A percentile compares a stretch with the other conserved stretches of the same genome.
phyloP scores from a whole-genome alignment of 768 basidiomycete genomes.

The Mycena amicta region DNA sequence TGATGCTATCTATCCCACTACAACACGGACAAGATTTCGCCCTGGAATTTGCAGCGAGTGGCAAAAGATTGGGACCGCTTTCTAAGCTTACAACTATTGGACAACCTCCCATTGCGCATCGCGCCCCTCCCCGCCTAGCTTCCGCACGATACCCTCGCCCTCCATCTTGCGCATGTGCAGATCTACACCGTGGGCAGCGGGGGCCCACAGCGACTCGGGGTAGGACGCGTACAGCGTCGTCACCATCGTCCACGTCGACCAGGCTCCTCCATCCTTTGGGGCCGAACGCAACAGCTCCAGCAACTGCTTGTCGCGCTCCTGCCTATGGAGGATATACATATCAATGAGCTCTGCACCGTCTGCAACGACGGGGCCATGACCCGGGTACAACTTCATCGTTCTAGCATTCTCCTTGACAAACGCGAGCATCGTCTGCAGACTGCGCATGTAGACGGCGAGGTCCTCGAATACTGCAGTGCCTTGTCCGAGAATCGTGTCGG shows the following conservation, averaged over 20 bases:
- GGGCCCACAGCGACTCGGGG: slow-evolving; percentile 68
- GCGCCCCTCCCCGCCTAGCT: slow-evolving; percentile 53
- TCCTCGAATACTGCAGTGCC: slow-evolving; percentile 91
- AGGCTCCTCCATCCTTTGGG: slow-evolving; percentile 23
- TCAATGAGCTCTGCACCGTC: slow-evolving; percentile 63
- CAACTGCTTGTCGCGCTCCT: slow-evolving; percentile 81
- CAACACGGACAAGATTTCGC: neutral
- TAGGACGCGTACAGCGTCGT: slow-evolving; percentile 69
- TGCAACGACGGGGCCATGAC: slow-evolving; percentile 79
- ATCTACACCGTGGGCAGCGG: slow-evolving; percentile 69
- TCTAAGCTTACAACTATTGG: slow-evolving; percentile 93
- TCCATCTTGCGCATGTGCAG: slow-evolving; percentile 77
- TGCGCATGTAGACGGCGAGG: slow-evolving; percentile 67
- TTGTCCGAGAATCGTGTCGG: slow-evolving; percentile 88
- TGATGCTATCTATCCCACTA: neutral
- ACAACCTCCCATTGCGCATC: slow-evolving; percentile 50
- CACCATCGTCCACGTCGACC: slow-evolving; percentile 72
- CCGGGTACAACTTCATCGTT: slow-evolving; percentile 69
- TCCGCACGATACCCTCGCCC: slow-evolving; percentile 59
- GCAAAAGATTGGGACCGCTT: slow-evolving; percentile 79
- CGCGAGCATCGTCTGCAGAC: slow-evolving; percentile 60
- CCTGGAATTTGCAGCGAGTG: neutral
- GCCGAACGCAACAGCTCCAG: slow-evolving; percentile 37
- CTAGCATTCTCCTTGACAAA: slow-evolving; percentile 34
- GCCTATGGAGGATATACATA: slow-evolving; percentile 79